Evolutionary conservation across 805 yeast genomes (phyloP), one percentile per base, ranked within the genome.

Genomic region (Candida sonorensis): DNA sequence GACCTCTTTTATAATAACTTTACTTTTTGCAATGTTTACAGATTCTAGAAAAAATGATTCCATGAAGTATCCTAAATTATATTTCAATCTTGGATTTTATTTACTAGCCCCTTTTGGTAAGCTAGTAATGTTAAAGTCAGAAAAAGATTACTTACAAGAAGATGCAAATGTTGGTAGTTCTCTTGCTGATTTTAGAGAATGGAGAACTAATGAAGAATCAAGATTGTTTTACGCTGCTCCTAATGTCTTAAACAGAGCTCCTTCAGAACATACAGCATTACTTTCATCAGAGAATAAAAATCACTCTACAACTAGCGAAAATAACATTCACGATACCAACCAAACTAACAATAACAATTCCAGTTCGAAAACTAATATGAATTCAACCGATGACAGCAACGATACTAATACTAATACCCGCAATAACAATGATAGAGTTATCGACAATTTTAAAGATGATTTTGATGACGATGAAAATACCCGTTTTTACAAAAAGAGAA

Each of bases 161-260:
- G 98, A 90, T 55, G 82, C 78, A 29, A 77, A 87, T 45, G 94
- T 84, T 48, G 97, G 97, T 13, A 72, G 90, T 21, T 72, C 88
- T 5, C 65, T 86, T 7, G 76, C 79, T 13, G 97, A 88, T 55
- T 92, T 85, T 51, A 79, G 81, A 42, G 67, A 79, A 38, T 90
- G 98, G 98, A 80, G 94, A 51, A 68, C 77, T 5, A 81, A 82
- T 38, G 78, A 76, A 40, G 82, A 79, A 42, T 86, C 87, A 2
- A 59, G 85, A 21, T 66, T 88, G 25, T 87, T 88, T 48, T 90
- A 85, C 47, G 85, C 86, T 3, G 85, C 88, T 7, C 71, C 76
- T 5, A 36, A 38, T 21, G 38, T 42, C 4, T 29, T 36, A 16
- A 41, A 34, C 23, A 24, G 37, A 22, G 35, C 24, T 16, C 37